Conservation (phyloP, 257 asterid genomes). For the Solanum pinnatisectum region DNA sequence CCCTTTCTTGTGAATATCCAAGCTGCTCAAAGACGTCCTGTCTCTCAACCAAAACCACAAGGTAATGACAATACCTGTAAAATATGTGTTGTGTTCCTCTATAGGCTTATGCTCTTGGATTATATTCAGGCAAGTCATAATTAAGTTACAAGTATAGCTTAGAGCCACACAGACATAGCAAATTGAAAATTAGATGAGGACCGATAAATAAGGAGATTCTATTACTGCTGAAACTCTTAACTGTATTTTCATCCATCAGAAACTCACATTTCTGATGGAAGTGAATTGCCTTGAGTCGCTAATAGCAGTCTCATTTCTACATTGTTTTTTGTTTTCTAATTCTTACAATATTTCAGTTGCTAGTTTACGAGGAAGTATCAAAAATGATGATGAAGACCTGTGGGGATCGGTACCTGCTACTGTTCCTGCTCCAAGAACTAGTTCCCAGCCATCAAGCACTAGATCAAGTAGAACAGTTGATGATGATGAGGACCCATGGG, state of each 20-base stretch:
- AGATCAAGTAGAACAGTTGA: slow-evolving; percentile 23
- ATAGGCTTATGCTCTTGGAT: background rate
- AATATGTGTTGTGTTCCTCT: background rate
- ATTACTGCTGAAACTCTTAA: background rate
- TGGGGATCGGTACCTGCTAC: slow-evolving; percentile 44
- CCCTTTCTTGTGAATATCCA: slow-evolving; percentile 76
- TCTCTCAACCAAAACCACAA: slow-evolving; percentile 57
- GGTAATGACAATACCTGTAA: slow-evolving; percentile 25
- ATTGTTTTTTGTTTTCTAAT: background rate
- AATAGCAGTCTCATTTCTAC: background rate
- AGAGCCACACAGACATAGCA: background rate
- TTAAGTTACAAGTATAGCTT: background rate
- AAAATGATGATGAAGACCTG: slow-evolving; percentile 41
- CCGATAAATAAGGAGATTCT: background rate
- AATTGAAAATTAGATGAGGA: background rate
- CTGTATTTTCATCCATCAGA: background rate
- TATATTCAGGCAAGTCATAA: background rate
- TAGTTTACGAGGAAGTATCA: slow-evolving; percentile 42
- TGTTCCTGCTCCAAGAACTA: slow-evolving; percentile 31
- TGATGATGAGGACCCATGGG: slow-evolving; percentile 59
- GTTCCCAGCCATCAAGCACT: slow-evolving; percentile 20
- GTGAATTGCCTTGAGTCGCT: background rate
- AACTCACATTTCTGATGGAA: background rate
- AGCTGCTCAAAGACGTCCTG: slow-evolving; percentile 76
- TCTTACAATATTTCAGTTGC: slow-evolving; percentile 38